phyloP scores from a whole-genome alignment of 805 yeast genomes.

The Saccharomycopsis fermentans region DNA sequence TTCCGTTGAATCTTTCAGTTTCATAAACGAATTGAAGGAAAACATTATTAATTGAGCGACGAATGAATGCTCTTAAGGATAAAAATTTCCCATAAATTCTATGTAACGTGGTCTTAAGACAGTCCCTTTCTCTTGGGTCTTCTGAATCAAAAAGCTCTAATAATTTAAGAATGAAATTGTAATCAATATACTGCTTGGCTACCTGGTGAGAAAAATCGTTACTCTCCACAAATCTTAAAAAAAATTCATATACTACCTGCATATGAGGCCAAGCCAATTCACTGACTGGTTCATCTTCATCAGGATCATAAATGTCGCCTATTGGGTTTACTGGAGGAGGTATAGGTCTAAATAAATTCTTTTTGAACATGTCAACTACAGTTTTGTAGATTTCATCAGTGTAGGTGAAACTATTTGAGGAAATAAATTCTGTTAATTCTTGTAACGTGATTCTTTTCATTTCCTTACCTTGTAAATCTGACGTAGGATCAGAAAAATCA shows the following conservation, averaged over 20 bases:
- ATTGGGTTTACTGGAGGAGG: slow-evolving; percentile 98
- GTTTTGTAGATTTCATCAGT: slow-evolving; percentile 86
- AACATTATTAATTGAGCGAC: slow-evolving; percentile 85
- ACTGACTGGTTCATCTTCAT: slow-evolving; percentile 95
- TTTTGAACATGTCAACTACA: slow-evolving; percentile 82
- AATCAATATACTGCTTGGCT: slow-evolving; percentile 92
- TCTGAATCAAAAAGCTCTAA: slow-evolving; percentile 91
- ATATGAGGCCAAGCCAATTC: slow-evolving; percentile 99
- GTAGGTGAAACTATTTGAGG: slow-evolving; percentile 70
- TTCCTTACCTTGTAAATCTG: slow-evolving; percentile 87
- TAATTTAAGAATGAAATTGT: slow-evolving; percentile 68
- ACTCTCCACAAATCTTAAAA: slow-evolving; percentile 82
- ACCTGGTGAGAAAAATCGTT: slow-evolving; percentile 89
- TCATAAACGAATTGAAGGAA: slow-evolving; percentile 90
- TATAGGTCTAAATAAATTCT: slow-evolving; percentile 85
- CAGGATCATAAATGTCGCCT: slow-evolving; percentile 95
- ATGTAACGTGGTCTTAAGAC: slow-evolving; percentile 88
- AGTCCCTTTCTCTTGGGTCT: slow-evolving; percentile 93
- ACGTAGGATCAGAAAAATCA: slow-evolving; percentile 89
- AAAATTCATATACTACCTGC: slow-evolving; percentile 93
- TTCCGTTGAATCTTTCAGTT: slow-evolving; percentile 91
- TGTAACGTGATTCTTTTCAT: slow-evolving; percentile 77
- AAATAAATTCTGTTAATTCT: slow-evolving; percentile 81
- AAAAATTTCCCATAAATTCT: slow-evolving; percentile 93
- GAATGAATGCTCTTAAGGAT: slow-evolving; percentile 78